Evolutionary conservation across 805 yeast species (phyloP), one percentile per base, ranked within the genome.

Genomic region (Candida ficus): DNA sequence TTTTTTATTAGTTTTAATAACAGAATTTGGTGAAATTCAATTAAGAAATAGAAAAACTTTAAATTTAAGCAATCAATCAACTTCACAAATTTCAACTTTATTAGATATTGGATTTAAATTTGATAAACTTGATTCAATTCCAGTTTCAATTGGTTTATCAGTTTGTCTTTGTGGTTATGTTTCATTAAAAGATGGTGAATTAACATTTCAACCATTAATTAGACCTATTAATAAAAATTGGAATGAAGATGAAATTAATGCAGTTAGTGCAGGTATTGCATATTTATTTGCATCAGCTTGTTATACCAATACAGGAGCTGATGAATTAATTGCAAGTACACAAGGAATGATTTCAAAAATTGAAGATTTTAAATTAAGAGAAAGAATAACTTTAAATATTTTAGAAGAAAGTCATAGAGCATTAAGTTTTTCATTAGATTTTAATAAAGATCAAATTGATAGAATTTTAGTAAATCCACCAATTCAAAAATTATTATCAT

Each of bases 391-490:
- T 51, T 58, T 60, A 8, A 62, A 73, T 1, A 61, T 82, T 3
- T 56, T 83, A 14, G 67, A 74, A 40, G 95, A 88, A 55, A 70
- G 81, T 2, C 95, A 87, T 54, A 63, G 79, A n/a, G 80, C 93
- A 1, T 72, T 88, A 45, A 83, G 78, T 52, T 80, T 87, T 52
- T 76, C 79, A 25, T 68, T 87, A 39, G 85, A 83, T 53, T 76
- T 78, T 35, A 73, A 80, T 7, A 76, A 78, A 39, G 95, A 86
- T 41, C 83, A 80, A 36, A 78, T 83, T 3, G 96, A 87, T 53
- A 80, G 81, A 53, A 66, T 86, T 45, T 62, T 87, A 29, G 80
- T 81, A 16, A 80, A 80, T 51, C 91, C 91, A 11, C 88, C 93
- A 2, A 66, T 85, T 38, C 95, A 86, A 53, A 72, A 83, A 39